A percentile compares a stretch with the other conserved stretches of the same genome.
These are phyloP conservation scores for Dendrocalamus sinicus DNA, from an alignment of 176 grass and related monocot species.

Conservation along the genomic window DNA sequence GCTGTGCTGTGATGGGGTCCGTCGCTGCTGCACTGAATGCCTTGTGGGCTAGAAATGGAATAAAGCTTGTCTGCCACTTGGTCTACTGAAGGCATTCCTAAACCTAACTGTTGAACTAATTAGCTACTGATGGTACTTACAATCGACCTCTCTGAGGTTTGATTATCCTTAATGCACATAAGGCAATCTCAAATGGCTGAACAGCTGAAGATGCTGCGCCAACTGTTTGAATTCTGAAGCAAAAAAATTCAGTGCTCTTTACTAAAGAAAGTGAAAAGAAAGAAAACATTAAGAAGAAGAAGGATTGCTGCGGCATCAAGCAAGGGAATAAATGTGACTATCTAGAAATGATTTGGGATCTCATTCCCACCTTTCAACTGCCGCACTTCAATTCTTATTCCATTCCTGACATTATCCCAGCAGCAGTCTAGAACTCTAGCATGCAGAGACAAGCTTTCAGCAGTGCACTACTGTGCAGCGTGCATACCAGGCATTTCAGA, in stretches of 20 bases:
- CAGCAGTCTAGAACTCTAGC: not conserved
- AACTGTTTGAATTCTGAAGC: not conserved
- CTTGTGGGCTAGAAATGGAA: not conserved
- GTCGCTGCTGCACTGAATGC: not conserved
- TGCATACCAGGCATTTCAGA: no score
- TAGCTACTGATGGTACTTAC: not conserved
- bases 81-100: not conserved
- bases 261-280: not conserved
- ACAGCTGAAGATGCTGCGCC: not conserved
- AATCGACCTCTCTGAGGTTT: not conserved
- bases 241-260: no score
- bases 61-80: slow-evolving; percentile 23
- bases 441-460: not conserved
- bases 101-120: not conserved
- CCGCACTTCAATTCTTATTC: slow-evolving; percentile 15
- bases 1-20: slow-evolving; percentile 14
- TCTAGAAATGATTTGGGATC: not conserved
- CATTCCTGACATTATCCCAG: not conserved
- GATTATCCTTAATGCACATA: not conserved
- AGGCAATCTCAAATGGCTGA: not conserved
- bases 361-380: not conserved
- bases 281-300: not conserved
- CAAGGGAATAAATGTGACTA: not conserved
- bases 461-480: no score
- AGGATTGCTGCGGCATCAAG: not conserved